Percentiles rank a stretch among this genome's conserved stretches.
Evolutionary conservation across 257 asterid species (phyloP).

Genomic region (Nicotiana otophora): DNA sequence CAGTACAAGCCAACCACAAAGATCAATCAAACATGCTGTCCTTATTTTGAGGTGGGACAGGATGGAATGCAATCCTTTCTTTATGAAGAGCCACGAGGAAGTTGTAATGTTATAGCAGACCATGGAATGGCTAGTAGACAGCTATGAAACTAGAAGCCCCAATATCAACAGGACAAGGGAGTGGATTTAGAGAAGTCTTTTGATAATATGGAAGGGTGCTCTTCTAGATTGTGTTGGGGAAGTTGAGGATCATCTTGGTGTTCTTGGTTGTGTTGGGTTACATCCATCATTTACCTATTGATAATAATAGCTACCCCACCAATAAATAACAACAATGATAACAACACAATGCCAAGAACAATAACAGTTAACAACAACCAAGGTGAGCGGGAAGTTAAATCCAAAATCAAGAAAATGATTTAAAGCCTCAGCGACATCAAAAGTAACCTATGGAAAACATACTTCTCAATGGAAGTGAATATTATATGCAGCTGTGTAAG

Average conservation of each 20-base stretch:
- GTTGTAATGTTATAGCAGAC: not conserved
- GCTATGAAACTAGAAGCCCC: not conserved
- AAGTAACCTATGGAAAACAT: not conserved
- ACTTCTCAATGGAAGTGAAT: not conserved
- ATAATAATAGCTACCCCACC: not conserved
- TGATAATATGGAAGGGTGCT: not conserved
- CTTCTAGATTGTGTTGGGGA: not conserved
- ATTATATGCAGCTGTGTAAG: not conserved
- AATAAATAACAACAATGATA: not conserved
- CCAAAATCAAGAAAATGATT: not conserved
- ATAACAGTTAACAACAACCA: not conserved
- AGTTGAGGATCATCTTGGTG: not conserved
- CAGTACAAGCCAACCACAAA: not conserved
- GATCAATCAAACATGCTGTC: not conserved
- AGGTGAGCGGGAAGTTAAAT: not conserved
- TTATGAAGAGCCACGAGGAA: not conserved
- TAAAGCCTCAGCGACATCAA: not conserved
- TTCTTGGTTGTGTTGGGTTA: not conserved
- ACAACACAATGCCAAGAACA: not conserved
- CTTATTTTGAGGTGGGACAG: not conserved
- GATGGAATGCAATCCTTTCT: not conserved
- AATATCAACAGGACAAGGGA: not conserved
- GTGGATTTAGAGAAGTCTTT: not conserved
- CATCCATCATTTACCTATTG: not conserved
- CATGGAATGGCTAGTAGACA: not conserved